A percentile compares a stretch with the other conserved stretches of the same genome.
Conservation (phyloP, 2,329 filamentous ascomycete species). For the Cytospora chrysosperma region DNA sequence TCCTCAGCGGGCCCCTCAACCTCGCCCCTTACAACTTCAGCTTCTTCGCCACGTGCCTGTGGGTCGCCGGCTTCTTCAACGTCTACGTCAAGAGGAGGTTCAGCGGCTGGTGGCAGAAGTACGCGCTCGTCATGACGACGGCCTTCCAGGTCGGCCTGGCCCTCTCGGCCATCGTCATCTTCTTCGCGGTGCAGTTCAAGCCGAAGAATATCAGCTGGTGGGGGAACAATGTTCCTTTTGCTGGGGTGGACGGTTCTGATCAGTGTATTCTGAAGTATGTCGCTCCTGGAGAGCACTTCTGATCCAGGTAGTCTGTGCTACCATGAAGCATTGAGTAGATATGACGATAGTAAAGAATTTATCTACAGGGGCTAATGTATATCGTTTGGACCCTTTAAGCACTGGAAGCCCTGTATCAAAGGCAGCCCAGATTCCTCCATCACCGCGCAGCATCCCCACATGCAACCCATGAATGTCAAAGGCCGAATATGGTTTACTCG, state of each 20-base stretch:
- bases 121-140: slow-evolving; percentile 54
- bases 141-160: slow-evolving; percentile 51
- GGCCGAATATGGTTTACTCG: slow-evolving; percentile 28
- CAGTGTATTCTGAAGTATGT: neutral
- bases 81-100: slow-evolving; percentile 46
- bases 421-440: too few relatives aligned
- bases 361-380: neutral
- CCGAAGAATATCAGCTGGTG: slow-evolving; percentile 46
- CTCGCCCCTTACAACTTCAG: slow-evolving; percentile 52
- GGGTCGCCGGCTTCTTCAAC: slow-evolving; percentile 48
- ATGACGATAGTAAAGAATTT: neutral
- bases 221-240: slow-evolving; percentile 40
- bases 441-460: neutral
- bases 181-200: slow-evolving; percentile 51
- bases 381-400: neutral
- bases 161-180: slow-evolving; percentile 51
- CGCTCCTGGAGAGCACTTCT: neutral
- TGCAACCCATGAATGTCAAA: too few relatives aligned
- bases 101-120: slow-evolving; percentile 51
- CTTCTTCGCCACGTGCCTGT: slow-evolving; percentile 41
- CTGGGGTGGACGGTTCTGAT: neutral
- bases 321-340: neutral
- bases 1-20: slow-evolving; percentile 46
- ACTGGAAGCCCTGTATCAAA: neutral
- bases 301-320: neutral